A percentile compares a stretch with the other conserved stretches of the same genome.
These are phyloP conservation scores for Chaetoscypha palmicola DNA, from an alignment of 2,329 filamentous ascomycete genomes.

Conservation along the genomic window DNA sequence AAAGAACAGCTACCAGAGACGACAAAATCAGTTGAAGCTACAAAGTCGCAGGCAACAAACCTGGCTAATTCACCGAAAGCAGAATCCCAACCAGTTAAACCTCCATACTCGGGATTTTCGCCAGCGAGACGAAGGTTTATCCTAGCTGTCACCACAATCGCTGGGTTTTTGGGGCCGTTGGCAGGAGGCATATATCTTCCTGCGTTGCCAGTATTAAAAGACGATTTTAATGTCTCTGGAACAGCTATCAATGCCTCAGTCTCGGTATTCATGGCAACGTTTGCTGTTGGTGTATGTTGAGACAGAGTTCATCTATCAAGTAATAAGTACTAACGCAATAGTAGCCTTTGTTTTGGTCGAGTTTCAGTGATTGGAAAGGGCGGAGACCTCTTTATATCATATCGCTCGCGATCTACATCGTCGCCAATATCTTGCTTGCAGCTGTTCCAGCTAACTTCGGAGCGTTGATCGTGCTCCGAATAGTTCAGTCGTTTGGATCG, in stretches of 20 bases:
- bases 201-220: slow-evolving; percentile 2
- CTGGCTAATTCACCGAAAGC: no score
- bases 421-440: slow-evolving; percentile 3
- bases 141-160: slow-evolving; percentile 2
- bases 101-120: slow-evolving; percentile 4
- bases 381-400: slow-evolving; percentile 5
- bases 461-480: slow-evolving; percentile 3
- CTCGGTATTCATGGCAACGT: slow-evolving; percentile 4
- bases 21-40: neutral
- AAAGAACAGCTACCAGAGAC: neutral
- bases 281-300: slow-evolving; percentile 4
- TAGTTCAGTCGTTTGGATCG: slow-evolving; percentile 3
- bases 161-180: slow-evolving; percentile 3
- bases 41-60: neutral
- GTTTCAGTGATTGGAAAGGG: slow-evolving; percentile 4
- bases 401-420: slow-evolving; percentile 3
- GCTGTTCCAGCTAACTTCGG: slow-evolving; percentile 4
- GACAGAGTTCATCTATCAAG: neutral
- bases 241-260: slow-evolving; percentile 6
- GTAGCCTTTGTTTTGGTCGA: slow-evolving; percentile 5
- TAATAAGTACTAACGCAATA: neutral
- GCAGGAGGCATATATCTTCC: slow-evolving; percentile 4
- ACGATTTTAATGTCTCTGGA: slow-evolving; percentile 2
- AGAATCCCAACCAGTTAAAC: slow-evolving; percentile 1
- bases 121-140: slow-evolving; percentile 4